These are phyloP conservation scores for Dothideomycetidae sp. DNA, from an alignment of 2,329 filamentous ascomycete species.

Conservation along the genomic window DNA sequence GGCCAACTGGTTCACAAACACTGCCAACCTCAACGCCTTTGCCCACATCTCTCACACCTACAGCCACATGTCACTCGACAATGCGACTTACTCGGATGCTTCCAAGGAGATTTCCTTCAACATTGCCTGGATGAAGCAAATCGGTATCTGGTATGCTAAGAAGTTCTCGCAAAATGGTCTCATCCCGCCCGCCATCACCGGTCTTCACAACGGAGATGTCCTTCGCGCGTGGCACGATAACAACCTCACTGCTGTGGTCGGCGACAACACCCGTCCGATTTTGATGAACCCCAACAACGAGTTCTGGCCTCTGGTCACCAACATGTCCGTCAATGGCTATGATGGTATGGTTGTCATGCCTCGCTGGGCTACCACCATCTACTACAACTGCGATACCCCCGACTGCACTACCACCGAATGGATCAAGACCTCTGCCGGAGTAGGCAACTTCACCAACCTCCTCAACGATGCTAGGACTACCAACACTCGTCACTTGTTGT, in stretches of 20 bases:
- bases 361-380: slow-evolving; percentile 48
- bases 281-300: slow-evolving; percentile 38
- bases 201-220: slow-evolving; percentile 49
- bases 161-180: slow-evolving; percentile 41
- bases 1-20: slow-evolving; percentile 39
- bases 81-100: slow-evolving; percentile 45
- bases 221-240: slow-evolving; percentile 45
- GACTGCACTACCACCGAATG: slow-evolving; percentile 45
- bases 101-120: slow-evolving; percentile 47
- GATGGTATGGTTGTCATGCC: slow-evolving; percentile 43
- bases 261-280: slow-evolving; percentile 45
- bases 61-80: slow-evolving; percentile 44
- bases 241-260: slow-evolving; percentile 46
- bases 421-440: slow-evolving; percentile 43
- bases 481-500: slow-evolving; percentile 43
- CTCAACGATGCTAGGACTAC: slow-evolving; percentile 37
- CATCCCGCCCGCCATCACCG: slow-evolving; percentile 50
- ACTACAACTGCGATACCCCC: slow-evolving; percentile 48
- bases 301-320: slow-evolving; percentile 44
- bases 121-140: slow-evolving; percentile 42
- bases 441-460: slow-evolving; percentile 39
- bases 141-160: slow-evolving; percentile 33
- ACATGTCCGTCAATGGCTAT: slow-evolving; percentile 37
- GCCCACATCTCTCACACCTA: slow-evolving; percentile 50
- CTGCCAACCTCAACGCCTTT: slow-evolving; percentile 38